Percentiles rank a stretch among this genome's conserved stretches.
Evolutionary conservation across 441 rosid species (phyloP).

Genomic region (Flueggea neowawraea): DNA sequence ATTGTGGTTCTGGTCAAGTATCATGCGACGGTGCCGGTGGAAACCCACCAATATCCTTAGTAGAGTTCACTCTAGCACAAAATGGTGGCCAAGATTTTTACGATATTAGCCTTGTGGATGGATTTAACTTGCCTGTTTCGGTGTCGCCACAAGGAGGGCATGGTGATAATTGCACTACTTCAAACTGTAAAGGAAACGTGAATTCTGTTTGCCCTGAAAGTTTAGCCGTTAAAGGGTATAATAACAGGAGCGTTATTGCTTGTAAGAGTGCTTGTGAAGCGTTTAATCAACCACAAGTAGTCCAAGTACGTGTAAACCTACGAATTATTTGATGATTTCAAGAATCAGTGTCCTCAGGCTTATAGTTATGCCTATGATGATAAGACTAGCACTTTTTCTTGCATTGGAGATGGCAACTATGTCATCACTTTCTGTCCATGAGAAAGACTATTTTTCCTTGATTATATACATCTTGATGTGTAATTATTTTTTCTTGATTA

Average conservation of each 20-base stretch:
- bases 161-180: conserved; percentile 42
- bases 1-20: conserved; percentile 55
- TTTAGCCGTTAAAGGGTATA: conserved; percentile 37
- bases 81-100: conserved; percentile 68
- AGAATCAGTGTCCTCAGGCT: conserved; percentile 71
- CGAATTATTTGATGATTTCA: conserved; percentile 56
- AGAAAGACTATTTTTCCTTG: neutral
- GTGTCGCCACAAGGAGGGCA: conserved; percentile 69
- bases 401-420: conserved; percentile 49
- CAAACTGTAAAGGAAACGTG: conserved; percentile 60
- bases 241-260: conserved; percentile 35
- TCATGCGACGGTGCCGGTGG: conserved; percentile 65
- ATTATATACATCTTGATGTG: too few species aligned
- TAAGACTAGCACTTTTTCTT: conserved; percentile 76
- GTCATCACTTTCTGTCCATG: conserved; percentile 72
- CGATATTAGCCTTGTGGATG: conserved; percentile 87
- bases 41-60: conserved; percentile 58
- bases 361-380: conserved; percentile 94
- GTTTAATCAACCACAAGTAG: conserved; percentile 51
- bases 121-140: conserved; percentile 76
- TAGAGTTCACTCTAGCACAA: conserved; percentile 72
- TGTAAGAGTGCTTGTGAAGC: conserved; percentile 90
- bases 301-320: conserved; percentile 65
- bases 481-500: too few species aligned
- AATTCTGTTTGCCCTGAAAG: conserved; percentile 68